Conservation (phyloP, 208 protist genomes). For the Trichomonas tenax region DNA sequence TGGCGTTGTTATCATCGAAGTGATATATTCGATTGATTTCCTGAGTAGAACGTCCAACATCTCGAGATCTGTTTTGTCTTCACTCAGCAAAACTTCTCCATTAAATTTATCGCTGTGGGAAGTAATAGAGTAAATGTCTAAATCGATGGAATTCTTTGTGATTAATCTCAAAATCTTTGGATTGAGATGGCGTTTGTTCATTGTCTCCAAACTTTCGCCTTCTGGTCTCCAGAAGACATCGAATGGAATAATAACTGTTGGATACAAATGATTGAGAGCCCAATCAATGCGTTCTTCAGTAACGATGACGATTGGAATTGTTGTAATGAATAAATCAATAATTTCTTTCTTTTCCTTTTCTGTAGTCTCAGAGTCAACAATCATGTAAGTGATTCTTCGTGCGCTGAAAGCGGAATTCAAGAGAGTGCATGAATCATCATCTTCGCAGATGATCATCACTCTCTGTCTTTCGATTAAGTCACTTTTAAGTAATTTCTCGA, state of each 20-base stretch:
- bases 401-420: neutral
- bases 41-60: neutral
- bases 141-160: neutral
- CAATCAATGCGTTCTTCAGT: neutral
- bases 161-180: neutral
- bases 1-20: neutral
- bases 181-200: neutral
- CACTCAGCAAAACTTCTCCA: neutral
- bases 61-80: neutral
- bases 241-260: neutral
- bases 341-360: neutral
- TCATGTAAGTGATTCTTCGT: neutral
- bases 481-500: neutral
- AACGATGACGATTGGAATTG: neutral
- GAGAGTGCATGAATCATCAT: neutral
- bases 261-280: neutral
- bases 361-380: neutral
- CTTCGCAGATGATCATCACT: neutral
- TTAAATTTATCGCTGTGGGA: neutral
- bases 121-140: neutral
- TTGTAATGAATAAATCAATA: neutral
- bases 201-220: neutral
- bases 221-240: neutral
- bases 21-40: neutral
- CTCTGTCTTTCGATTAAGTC: neutral